A percentile compares a stretch with the other conserved stretches of the same genome.
Evolutionary conservation across 169 alveolate species (phyloP).

Genomic region (Eimeria praecox): DNA sequence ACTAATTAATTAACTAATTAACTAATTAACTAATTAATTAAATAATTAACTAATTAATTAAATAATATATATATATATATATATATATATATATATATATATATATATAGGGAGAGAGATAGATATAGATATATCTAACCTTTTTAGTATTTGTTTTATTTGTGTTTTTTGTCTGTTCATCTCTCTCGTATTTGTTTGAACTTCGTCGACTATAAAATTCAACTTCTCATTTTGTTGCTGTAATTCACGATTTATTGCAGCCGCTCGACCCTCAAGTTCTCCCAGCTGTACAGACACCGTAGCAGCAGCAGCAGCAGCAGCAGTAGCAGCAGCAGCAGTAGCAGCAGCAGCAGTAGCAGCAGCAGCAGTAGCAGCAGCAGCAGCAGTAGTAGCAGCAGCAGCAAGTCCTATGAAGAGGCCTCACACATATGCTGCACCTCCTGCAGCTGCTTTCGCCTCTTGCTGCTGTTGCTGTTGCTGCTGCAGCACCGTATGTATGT

Average conservation of each 20-base stretch:
- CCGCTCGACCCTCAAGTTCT: conserved; percentile 53
- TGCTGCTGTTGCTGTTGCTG: not conserved
- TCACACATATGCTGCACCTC: not conserved
- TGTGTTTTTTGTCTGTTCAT: not conserved
- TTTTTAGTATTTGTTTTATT: not conserved
- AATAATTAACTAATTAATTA: too few relatives aligned
- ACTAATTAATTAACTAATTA: too few relatives aligned
- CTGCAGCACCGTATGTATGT: not conserved
- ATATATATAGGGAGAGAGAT: not conserved
- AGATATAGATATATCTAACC: not conserved
- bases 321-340: too few relatives aligned
- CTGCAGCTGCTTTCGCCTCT: conserved; percentile 38
- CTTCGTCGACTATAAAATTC: not conserved
- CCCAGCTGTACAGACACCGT: conserved; percentile 53
- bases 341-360: too few relatives aligned
- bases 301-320: too few relatives aligned
- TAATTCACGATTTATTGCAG: not conserved
- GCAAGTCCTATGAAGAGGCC: too few relatives aligned
- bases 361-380: too few relatives aligned
- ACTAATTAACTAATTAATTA: too few relatives aligned
- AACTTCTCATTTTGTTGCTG: conserved; percentile 35
- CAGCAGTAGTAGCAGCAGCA: too few relatives aligned
- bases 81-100: too few relatives aligned
- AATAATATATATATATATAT: too few relatives aligned
- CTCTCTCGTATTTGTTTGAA: not conserved